phyloP scores from a whole-genome alignment of 2,329 filamentous ascomycete genomes.

The Neonectria ditissima region DNA sequence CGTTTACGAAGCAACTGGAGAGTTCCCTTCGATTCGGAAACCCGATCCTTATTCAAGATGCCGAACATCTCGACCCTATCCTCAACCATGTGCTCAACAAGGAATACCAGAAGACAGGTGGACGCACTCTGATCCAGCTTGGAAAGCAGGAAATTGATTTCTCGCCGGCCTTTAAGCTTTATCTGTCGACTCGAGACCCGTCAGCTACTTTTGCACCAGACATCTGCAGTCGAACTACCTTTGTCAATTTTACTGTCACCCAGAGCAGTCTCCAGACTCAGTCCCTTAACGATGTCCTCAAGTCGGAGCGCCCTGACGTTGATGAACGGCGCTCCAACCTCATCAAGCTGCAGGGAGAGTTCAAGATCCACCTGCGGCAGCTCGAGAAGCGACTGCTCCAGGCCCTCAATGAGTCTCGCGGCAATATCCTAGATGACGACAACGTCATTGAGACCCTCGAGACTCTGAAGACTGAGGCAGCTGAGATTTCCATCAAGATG shows the following conservation, averaged over 20 bases:
- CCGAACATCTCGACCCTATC: constrained; percentile 95
- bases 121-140: constrained; percentile 96
- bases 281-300: constrained; percentile 96
- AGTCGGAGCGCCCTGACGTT: constrained; percentile 96
- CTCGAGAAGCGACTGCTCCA: constrained; percentile 94
- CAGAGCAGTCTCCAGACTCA: constrained; percentile 99
- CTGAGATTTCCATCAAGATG: constrained; percentile 96
- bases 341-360: constrained; percentile 98
- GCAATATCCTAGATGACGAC: constrained; percentile 98
- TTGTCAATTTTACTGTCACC: constrained; percentile 99
- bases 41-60: constrained; percentile 97
- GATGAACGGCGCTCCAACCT: constrained; percentile 96
- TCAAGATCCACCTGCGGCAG: constrained; percentile 96
- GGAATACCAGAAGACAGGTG: constrained; percentile 98
- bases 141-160: constrained; percentile 99
- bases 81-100: constrained; percentile 99
- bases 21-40: constrained; percentile 98
- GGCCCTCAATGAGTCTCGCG: constrained; percentile 95
- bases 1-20: constrained; percentile 97
- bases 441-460: constrained; percentile 98
- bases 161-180: constrained; percentile 94
- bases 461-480: constrained; percentile 96
- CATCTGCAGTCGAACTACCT: constrained; percentile 97
- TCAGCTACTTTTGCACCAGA: constrained; percentile 96
- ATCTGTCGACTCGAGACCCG: constrained; percentile 93